Evolutionary conservation across 1,139 yeast species (phyloP).

Genomic region (Barnettozyma hawaiiensis): DNA sequence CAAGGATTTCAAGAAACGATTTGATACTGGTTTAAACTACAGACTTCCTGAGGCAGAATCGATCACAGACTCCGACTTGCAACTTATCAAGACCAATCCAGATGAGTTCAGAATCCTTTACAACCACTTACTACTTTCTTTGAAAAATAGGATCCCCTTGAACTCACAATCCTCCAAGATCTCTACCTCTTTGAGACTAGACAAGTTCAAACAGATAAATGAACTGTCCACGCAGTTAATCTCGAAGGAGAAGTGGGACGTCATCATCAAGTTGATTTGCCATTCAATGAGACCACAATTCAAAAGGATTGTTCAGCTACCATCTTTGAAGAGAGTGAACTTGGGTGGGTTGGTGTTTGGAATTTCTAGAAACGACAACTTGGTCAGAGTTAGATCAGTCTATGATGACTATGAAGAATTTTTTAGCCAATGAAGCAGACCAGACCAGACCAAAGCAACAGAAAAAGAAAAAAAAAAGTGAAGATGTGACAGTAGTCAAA

Average conservation of each 20-base stretch:
- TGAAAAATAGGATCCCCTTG: constrained; percentile 24
- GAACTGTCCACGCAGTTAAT: constrained; percentile 12
- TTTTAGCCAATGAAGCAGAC: neutral
- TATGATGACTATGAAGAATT: constrained; percentile 17
- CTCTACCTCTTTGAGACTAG: constrained; percentile 15
- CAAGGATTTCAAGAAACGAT: constrained; percentile 24
- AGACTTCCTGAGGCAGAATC: neutral
- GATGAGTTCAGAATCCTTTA: constrained; percentile 23
- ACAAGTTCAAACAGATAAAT: constrained; percentile 16
- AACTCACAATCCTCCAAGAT: constrained; percentile 17
- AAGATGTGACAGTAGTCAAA: neutral
- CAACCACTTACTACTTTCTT: constrained; percentile 22
- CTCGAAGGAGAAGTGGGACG: constrained; percentile 9
- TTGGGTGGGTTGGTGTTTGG: constrained; percentile 20
- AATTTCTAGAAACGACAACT: constrained; percentile 5
- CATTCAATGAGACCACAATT: constrained; percentile 16
- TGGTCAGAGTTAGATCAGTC: constrained; percentile 5
- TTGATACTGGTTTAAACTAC: constrained; percentile 19
- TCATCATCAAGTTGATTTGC: constrained; percentile 13
- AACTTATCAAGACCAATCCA: constrained; percentile 15
- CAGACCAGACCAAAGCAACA: no score
- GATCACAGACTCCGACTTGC: constrained; percentile 4
- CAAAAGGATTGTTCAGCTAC: constrained; percentile 8
- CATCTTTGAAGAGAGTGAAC: constrained; percentile 14
- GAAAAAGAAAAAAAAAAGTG: no score